Conservation (phyloP, 371 early-diverging fungal genomes). For the Mortierella sp. region DNA sequence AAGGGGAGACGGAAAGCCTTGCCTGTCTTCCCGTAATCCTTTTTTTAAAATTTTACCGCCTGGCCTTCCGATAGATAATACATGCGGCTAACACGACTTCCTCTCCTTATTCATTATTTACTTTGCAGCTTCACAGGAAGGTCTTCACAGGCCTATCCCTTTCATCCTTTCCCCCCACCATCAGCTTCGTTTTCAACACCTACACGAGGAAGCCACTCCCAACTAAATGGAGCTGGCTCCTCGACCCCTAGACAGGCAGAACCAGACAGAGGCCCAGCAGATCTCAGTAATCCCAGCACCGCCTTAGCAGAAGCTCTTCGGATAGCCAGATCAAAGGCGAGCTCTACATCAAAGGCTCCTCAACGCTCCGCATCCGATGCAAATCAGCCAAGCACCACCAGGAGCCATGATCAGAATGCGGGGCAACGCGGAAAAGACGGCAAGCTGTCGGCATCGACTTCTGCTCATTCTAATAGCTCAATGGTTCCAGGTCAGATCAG, state of each 20-base stretch:
- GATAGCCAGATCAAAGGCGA: conserved; percentile 47
- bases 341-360: conserved; percentile 14
- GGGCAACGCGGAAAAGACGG: conserved; percentile 5
- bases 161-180: conserved; percentile 53
- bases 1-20: not conserved
- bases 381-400: not conserved
- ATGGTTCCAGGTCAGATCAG: conserved; percentile 21
- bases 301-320: conserved; percentile 52
- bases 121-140: not conserved
- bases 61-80: not conserved
- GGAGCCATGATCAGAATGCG: conserved; percentile 9
- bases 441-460: conserved; percentile 2
- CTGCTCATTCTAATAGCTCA: conserved; percentile 13
- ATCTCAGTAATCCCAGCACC: conserved; percentile 53
- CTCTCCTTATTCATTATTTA: conserved; percentile 2
- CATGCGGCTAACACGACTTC: conserved; percentile 12
- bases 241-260: conserved; percentile 27
- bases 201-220: conserved; percentile 18
- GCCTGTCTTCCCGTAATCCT: conserved; percentile 31
- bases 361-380: conserved; percentile 11
- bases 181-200: conserved; percentile 15
- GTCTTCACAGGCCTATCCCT: conserved; percentile 21
- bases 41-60: conserved; percentile 30
- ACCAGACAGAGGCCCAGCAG: conserved; percentile 54
- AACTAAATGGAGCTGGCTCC: conserved; percentile 8